Conservation (phyloP, 2,329 filamentous ascomycete genomes). For the Coleophoma crateriformis region DNA sequence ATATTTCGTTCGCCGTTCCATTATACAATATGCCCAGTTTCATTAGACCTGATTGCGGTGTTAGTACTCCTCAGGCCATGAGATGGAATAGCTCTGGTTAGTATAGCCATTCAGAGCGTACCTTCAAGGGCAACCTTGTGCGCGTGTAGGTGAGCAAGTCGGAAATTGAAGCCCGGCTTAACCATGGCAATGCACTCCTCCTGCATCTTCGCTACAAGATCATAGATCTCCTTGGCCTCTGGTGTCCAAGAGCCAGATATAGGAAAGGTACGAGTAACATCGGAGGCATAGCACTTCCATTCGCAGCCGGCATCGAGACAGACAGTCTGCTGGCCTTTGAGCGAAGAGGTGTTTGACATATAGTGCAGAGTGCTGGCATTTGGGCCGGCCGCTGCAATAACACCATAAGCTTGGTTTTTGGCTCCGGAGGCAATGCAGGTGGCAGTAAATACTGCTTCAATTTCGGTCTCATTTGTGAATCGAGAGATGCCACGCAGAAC, state of each 20-base stretch:
- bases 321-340: conserved; percentile 66
- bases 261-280: conserved; percentile 86
- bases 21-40: conserved; percentile 66
- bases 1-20: conserved; percentile 48
- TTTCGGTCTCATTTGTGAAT: conserved; percentile 73
- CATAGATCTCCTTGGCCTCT: conserved; percentile 69
- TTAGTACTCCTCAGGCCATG: no score
- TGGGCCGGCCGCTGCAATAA: conserved; percentile 81
- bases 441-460: conserved; percentile 72
- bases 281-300: conserved; percentile 78
- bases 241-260: conserved; percentile 63
- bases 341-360: conserved; percentile 66
- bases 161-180: conserved; percentile 63
- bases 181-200: conserved; percentile 63
- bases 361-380: conserved; percentile 89
- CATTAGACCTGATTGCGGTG: conserved; percentile 42
- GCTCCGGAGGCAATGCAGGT: conserved; percentile 69
- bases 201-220: conserved; percentile 78
- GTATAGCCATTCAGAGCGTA: no score
- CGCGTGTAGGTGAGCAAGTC: conserved; percentile 67
- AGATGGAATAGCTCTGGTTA: no score
- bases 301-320: conserved; percentile 87
- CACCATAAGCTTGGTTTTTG: conserved; percentile 74
- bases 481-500: conserved; percentile 59
- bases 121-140: conserved; percentile 64